phyloP scores from a whole-genome alignment of 1,139 yeast species.

The Hyphopichia buzzinii region DNA sequence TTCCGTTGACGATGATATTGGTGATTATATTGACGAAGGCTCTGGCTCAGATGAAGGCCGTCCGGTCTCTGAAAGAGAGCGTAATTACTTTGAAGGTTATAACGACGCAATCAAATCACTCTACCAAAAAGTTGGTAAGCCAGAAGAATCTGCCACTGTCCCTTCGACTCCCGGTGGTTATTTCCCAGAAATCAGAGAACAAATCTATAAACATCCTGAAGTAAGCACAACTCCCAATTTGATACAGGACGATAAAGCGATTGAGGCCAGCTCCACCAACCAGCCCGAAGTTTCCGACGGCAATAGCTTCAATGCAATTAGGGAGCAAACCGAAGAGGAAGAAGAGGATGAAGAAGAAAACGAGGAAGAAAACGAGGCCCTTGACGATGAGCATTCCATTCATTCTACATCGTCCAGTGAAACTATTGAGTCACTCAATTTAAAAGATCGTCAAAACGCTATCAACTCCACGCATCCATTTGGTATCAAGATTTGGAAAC shows the following conservation, averaged over 20 bases:
- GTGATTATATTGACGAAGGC: conserved; percentile 40
- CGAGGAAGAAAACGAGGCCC: conserved; percentile 18
- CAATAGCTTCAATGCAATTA: background rate
- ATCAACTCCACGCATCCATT: conserved; percentile 96
- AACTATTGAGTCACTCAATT: conserved; percentile 79
- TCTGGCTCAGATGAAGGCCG: conserved; percentile 48
- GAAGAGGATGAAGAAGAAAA: conserved; percentile 13
- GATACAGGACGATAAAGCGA: conserved; percentile 17
- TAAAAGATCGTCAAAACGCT: conserved; percentile 91
- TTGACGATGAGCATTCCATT: conserved; percentile 28
- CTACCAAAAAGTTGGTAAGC: conserved; percentile 20
- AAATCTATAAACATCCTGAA: conserved; percentile 10
- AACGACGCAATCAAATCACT: conserved; percentile 61
- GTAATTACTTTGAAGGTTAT: conserved; percentile 70
- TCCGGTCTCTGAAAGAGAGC: conserved; percentile 29
- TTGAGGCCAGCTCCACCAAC: conserved; percentile 10
- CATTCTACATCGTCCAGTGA: conserved; percentile 44
- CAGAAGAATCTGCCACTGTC: conserved; percentile 5
- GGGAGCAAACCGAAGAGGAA: too few species aligned
- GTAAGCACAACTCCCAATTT: conserved; percentile 16
- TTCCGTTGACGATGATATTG: conserved; percentile 71
- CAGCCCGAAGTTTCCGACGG: background rate
- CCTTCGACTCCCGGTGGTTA: conserved; percentile 3
- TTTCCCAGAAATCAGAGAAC: conserved; percentile 3
- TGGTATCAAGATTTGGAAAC: conserved; percentile 98